Conservation (phyloP, 1,139 yeast species). For the Pneumocystis carinii region DNA sequence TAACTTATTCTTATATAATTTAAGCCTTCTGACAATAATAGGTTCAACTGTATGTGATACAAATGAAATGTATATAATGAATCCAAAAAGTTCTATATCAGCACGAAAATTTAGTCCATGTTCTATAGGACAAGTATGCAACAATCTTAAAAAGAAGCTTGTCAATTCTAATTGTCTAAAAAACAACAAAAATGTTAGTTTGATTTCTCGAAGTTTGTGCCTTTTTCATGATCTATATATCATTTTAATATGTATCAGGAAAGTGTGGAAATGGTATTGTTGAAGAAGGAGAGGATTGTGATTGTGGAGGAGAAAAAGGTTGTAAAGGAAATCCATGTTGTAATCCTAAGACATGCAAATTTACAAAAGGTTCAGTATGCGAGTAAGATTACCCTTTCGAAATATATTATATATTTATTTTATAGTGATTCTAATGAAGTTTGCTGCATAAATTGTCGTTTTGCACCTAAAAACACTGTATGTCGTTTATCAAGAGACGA, state of each 20-base stretch:
- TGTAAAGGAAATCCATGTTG: constrained; percentile 25
- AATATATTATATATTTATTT: neutral
- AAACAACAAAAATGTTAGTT: constrained; percentile 23
- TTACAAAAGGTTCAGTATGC: constrained; percentile 24
- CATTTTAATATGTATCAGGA: constrained; percentile 14
- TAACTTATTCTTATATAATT: neutral
- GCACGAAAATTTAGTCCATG: constrained; percentile 25
- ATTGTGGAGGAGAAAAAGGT: constrained; percentile 28
- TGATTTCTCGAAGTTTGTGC: constrained; percentile 14
- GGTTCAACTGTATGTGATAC: constrained; percentile 23
- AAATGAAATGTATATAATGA: constrained; percentile 26
- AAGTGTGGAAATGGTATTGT: constrained; percentile 30
- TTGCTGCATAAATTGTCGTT: constrained; percentile 26
- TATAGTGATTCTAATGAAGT: constrained; percentile 22
- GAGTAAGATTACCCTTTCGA: constrained; percentile 15
- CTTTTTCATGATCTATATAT: neutral
- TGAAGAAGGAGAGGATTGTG: constrained; percentile 30
- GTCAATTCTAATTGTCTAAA: constrained; percentile 25
- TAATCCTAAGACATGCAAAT: constrained; percentile 26
- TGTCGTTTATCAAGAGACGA: constrained; percentile 26
- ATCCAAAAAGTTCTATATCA: constrained; percentile 21
- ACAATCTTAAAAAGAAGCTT: constrained; percentile 20
- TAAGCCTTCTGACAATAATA: constrained; percentile 26
- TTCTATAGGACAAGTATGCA: constrained; percentile 27
- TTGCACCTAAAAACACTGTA: constrained; percentile 20